Evolutionary conservation across 345 rosid species (phyloP), one percentile per base, ranked within the genome.

Genomic region (Sisymbrium irio): DNA sequence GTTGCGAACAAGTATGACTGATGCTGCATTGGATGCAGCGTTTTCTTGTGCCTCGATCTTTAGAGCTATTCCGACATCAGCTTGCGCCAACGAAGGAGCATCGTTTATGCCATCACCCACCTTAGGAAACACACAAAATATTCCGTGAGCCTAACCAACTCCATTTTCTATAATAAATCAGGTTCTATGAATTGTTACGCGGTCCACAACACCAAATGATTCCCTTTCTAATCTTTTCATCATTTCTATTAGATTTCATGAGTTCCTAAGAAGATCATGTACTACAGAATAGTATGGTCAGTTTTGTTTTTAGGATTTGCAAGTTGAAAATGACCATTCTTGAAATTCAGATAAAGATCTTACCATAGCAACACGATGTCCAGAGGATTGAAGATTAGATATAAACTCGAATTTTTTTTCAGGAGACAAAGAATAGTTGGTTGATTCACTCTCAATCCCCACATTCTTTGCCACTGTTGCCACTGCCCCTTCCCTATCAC

Each of bases 401-500:
- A 91, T 87, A 76, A 85, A 74, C 67, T 69, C 74, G 9, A 89
- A 84, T 73, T 91, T 94, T 75, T 85, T 86, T 85, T 86, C 87
- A 0, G 98, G 98, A 64, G 89, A 75, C 84, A 83, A 74, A 65
- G 97, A 88, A 72, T 88, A 88, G 69, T 89, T 83, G 68, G 89
- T 76, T 42, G 67, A 83, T 77, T 86, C 87, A 70, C 66, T 73
- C 75, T 58, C 78, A 68, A 91, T 91, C 57, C 97, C 97, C 69
- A 91, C 91, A 9, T 76, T 76, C 79, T 80, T 82, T 20, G 96
- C 97, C 44, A 88, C 81, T 22, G 85, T 75, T 86, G 97, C 91
- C 74, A 89, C 97, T 83, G 93, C 97, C 82, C 87, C 97, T 91
- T 91, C 96, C 95, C 96, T 85, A 72, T 94, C 98, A 66, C 98